These are phyloP conservation scores for Oryza brachyantha DNA, from an alignment of 176 grass and related monocot species.

Conservation along the genomic window DNA sequence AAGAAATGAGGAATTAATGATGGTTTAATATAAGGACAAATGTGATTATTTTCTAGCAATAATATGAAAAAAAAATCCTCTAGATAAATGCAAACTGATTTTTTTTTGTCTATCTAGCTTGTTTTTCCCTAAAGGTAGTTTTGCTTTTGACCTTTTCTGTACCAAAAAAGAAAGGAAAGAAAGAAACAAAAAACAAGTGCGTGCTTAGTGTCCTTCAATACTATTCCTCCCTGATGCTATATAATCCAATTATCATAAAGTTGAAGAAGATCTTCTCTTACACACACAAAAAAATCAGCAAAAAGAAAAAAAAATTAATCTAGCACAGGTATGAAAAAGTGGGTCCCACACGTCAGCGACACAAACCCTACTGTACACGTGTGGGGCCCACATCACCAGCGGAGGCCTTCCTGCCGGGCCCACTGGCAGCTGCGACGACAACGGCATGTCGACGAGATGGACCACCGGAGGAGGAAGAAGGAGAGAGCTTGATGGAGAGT, in stretches of 20 bases:
- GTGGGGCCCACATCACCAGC: neutral
- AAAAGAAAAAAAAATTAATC: neutral
- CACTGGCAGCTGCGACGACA: conserved; percentile 21
- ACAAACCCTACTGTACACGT: neutral
- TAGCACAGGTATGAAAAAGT: neutral
- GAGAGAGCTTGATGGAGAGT: conserved; percentile 1
- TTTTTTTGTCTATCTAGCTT: neutral
- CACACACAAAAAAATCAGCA: neutral
- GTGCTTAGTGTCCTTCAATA: neutral
- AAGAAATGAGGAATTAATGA: neutral
- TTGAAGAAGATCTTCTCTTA: neutral
- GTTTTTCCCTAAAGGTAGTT: neutral
- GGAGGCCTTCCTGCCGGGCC: neutral
- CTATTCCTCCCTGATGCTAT: neutral
- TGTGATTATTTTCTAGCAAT: neutral
- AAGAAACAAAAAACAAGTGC: neutral
- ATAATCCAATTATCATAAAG: neutral
- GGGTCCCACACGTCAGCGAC: neutral
- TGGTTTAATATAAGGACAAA: neutral
- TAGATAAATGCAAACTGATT: neutral
- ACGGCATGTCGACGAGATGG: neutral
- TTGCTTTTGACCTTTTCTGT: neutral
- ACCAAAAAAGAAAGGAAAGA: neutral
- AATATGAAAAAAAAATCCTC: neutral
- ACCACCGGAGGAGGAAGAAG: neutral